Base-by-base conservation (phyloP, 1,139 yeast species). In the Protomyces macrosporus region DNA sequence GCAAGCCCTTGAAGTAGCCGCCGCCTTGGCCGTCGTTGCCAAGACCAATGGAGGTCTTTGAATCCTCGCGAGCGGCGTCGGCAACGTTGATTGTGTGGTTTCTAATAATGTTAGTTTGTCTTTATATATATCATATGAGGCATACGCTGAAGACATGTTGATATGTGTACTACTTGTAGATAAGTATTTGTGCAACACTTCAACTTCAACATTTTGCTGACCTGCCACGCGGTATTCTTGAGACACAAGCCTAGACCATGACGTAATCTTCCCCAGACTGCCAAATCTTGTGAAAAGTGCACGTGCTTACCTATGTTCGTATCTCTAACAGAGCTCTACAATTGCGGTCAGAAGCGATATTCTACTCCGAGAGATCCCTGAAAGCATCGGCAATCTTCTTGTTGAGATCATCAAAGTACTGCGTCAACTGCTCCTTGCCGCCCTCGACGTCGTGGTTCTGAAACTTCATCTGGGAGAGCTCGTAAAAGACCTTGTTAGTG, bases 401-500 rank as follows among this genome's bases (percentile, higher is more conserved):
- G 35, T 51, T 35, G 51, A 58, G 56, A 2, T 55, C 62, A 16
- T 84, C 88, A 77, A 89, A 91, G 76, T 88, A 91, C 71, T 79
- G 82, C 70, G 82, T 82, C 70, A 88, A 85, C 73, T 83, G 95
- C 67, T 81, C 82, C 79, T 90, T 85, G 75, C 98, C 98, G 72
- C 85, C 48, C 48, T 42, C 48, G 48, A 42, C 84, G 70, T 91
- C 84, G 72, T 98, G 99, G 79, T 91, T 97, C 76, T 88, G 87
- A 82, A 93, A 93, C 81, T 93, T 93, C 72, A 97, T 86, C 45
- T 96, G 87, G 9, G 98, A 88, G 67, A 93, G 97, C 65, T 91
- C 80, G 76, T 93, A 97, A 79, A 90, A 90, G 67, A 91, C 88
- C 74, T 90, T 97, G 66, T 88, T 73, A 63, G 98, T 93, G 65